Base-by-base conservation (phyloP, 2,329 filamentous ascomycete genomes). In the Lachnellula suecica region DNA sequence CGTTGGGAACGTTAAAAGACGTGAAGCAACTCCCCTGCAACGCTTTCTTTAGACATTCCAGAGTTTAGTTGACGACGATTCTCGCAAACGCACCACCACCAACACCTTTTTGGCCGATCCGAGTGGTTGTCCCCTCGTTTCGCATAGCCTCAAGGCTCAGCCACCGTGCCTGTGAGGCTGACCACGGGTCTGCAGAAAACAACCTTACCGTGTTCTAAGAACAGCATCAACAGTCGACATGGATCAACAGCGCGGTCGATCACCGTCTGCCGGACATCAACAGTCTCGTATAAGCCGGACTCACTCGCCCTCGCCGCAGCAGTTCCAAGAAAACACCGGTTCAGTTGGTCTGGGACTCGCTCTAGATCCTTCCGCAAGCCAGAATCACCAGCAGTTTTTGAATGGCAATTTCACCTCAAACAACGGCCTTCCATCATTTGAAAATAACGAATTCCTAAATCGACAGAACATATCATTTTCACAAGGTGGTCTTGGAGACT, bases 261-360 rank as follows among this genome's bases (percentile, higher is more conserved):
- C 84, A 62, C 81, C 79, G 61, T 85, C 84, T 65, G 75, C 76
- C 66, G 76, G 77, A 59, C 77, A 80, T 65, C 78, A 78, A 62
- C 68, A 63, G 67, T 69, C 75, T 74, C 78, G 83, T 84, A 86
- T 88, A 85, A 87, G 79, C 70, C 82, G 83, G 69, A 79, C 74
- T 61, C 83, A 83, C 70, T 86, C 84, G 63, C 81, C 83, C 63
- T 82, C 83, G 23, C 67, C 80, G 79, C 68, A 78, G 69, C 64
- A 70, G 71, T 70, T 75, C 75, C 63, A 62, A 52, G 61, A 65
- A 44, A 61, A 62, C 81, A 79, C 64, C 74, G 78, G 67, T 73
- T 77, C 67, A 75, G 76, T 78, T 63, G 64, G 63, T 40, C 74
- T 85, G 60, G 82, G 81, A 66, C 76, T 87, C 65, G 79, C 72